phyloP scores from a whole-genome alignment of 768 basidiomycete genomes.

The Clitopilus passeckerianus region DNA sequence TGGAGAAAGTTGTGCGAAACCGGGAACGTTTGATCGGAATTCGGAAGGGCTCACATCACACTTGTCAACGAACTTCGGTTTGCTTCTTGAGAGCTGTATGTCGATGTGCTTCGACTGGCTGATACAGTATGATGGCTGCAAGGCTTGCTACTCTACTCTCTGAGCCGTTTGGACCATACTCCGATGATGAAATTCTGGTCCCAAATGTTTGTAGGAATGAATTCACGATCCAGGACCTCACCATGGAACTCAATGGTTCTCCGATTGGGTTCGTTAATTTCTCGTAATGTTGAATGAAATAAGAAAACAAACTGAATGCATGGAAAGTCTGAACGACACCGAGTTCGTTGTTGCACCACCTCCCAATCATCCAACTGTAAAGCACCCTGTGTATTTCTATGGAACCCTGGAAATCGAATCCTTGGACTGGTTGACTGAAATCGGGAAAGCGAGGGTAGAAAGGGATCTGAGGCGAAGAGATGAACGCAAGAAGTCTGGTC shows the following conservation, averaged over 20 bases:
- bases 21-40: background rate
- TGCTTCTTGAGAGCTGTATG: too few relatives aligned
- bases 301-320: too few relatives aligned
- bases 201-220: constrained; percentile 6
- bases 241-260: constrained; percentile 11
- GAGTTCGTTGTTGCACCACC: constrained; percentile 31
- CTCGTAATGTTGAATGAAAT: background rate
- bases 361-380: constrained; percentile 11
- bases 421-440: constrained; percentile 45
- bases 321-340: constrained; percentile 40
- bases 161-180: constrained; percentile 26
- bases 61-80: background rate
- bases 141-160: constrained; percentile 13
- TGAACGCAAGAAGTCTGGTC: constrained; percentile 17
- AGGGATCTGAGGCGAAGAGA: constrained; percentile 39
- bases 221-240: constrained; percentile 6
- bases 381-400: constrained; percentile 38
- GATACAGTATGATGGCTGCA: background rate
- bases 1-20: constrained; percentile 5
- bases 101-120: too few relatives aligned
- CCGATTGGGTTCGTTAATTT: constrained; percentile 14
- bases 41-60: background rate
- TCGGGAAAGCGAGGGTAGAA: constrained; percentile 35
- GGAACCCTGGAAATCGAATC: constrained; percentile 43
- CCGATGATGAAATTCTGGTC: constrained; percentile 20